Conservation (phyloP, 176 grass and related monocot genomes). For the Cenchrus fungigraminus region DNA sequence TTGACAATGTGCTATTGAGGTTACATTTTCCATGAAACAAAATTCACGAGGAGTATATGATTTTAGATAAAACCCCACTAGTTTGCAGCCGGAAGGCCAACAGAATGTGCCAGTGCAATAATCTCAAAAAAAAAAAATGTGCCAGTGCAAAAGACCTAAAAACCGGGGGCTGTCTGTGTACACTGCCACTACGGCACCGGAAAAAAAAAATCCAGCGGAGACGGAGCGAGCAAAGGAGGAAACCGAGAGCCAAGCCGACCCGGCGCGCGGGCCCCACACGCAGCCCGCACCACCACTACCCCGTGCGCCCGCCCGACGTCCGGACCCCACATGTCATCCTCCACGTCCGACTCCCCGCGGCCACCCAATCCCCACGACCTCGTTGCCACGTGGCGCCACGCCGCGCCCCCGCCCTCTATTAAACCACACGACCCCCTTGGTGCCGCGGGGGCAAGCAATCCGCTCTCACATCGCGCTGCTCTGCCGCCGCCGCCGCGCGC, state of each 20-base stretch:
- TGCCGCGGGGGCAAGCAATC: conserved; percentile 21
- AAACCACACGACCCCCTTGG: conserved; percentile 22
- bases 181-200: neutral
- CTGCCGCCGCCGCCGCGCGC: neutral
- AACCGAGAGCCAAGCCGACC: neutral
- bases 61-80: too few relatives aligned
- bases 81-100: neutral
- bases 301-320: neutral
- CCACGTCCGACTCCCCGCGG: neutral
- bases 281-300: neutral
- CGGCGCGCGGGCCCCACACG: neutral
- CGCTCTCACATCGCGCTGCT: conserved; percentile 23
- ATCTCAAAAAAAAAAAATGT: too few relatives aligned
- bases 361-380: conserved; percentile 42
- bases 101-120: neutral
- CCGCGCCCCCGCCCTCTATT: conserved; percentile 20
- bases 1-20: too few relatives aligned
- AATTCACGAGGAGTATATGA: too few relatives aligned
- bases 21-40: too few relatives aligned
- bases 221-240: neutral
- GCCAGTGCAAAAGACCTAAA: neutral
- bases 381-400: conserved; percentile 45
- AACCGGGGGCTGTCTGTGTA: neutral
- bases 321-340: conserved; percentile 36
- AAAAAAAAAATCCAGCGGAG: neutral